Evolutionary conservation across 2,329 filamentous ascomycete species (phyloP).

Genomic region (Pestalotiopsis fici): DNA sequence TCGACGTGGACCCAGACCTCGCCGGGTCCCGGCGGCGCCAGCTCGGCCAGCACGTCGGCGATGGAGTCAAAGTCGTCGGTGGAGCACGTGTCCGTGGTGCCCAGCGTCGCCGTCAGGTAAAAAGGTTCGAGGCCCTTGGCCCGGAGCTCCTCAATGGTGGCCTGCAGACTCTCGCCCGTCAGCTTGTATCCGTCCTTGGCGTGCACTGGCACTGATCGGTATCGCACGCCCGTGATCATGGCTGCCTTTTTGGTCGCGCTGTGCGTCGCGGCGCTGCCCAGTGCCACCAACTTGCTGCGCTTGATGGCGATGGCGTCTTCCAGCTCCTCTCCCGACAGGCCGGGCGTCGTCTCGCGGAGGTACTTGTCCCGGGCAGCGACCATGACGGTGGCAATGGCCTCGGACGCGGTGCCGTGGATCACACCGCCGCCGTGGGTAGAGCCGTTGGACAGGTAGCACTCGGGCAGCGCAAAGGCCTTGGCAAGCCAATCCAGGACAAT

Average conservation of each 20-base stretch:
- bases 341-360: slow-evolving; percentile 59
- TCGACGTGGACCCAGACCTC: slow-evolving; percentile 91
- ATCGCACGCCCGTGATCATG: slow-evolving; percentile 82
- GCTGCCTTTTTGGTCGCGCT: slow-evolving; percentile 86
- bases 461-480: slow-evolving; percentile 71
- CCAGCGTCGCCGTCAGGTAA: slow-evolving; percentile 81
- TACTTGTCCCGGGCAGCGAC: slow-evolving; percentile 84
- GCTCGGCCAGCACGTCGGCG: slow-evolving; percentile 45
- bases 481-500: slow-evolving; percentile 92
- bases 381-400: slow-evolving; percentile 84
- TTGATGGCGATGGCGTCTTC: slow-evolving; percentile 71
- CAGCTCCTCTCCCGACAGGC: slow-evolving; percentile 49
- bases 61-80: slow-evolving; percentile 80
- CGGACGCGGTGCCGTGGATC: slow-evolving; percentile 90
- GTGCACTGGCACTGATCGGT: slow-evolving; percentile 65
- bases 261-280: slow-evolving; percentile 80
- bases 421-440: slow-evolving; percentile 79
- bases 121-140: slow-evolving; percentile 78
- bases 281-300: slow-evolving; percentile 72
- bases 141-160: slow-evolving; percentile 65
- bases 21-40: slow-evolving; percentile 29
- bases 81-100: slow-evolving; percentile 86
- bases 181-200: slow-evolving; percentile 69
- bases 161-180: slow-evolving; percentile 62
- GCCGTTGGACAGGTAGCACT: slow-evolving; percentile 71